Evolutionary conservation across 2,329 filamentous ascomycete genomes (phyloP).

Genomic region (Clonostachys solani): DNA sequence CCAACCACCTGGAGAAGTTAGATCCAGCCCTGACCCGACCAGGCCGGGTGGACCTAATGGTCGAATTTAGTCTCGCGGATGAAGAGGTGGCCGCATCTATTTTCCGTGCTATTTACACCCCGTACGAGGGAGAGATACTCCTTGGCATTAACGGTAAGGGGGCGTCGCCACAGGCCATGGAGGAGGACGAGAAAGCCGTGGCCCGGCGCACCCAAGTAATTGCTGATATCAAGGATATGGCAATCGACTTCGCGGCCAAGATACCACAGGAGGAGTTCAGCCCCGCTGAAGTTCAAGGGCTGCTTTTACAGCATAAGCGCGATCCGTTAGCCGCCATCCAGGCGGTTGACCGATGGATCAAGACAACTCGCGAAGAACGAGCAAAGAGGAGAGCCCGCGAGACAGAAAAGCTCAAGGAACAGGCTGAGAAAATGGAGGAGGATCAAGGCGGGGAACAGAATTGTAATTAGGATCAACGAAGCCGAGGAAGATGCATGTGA

Average conservation of each 20-base stretch:
- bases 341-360: slow-evolving; percentile 42
- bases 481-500: no score
- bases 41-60: slow-evolving; percentile 56
- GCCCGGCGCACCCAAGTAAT: slow-evolving; percentile 24
- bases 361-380: slow-evolving; percentile 42
- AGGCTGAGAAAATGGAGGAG: slow-evolving; percentile 23
- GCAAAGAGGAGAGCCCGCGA: slow-evolving; percentile 37
- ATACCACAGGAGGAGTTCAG: slow-evolving; percentile 54
- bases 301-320: slow-evolving; percentile 52
- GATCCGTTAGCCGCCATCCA: slow-evolving; percentile 42
- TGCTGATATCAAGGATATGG: slow-evolving; percentile 35
- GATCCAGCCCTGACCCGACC: slow-evolving; percentile 61
- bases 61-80: slow-evolving; percentile 53
- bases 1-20: slow-evolving; percentile 58
- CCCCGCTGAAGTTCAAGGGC: slow-evolving; percentile 57
- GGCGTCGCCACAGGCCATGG: slow-evolving; percentile 4
- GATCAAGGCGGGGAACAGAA: slow-evolving; percentile 22
- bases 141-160: neutral
- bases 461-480: no score
- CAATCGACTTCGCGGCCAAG: slow-evolving; percentile 39
- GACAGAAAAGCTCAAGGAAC: slow-evolving; percentile 28
- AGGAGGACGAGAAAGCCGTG: slow-evolving; percentile 14
- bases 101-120: slow-evolving; percentile 54
- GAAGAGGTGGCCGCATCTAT: slow-evolving; percentile 45
- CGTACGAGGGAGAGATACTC: slow-evolving; percentile 31